Conservation (phyloP, 2,329 filamentous ascomycete species). For the Trichoderma citrinoviride region DNA sequence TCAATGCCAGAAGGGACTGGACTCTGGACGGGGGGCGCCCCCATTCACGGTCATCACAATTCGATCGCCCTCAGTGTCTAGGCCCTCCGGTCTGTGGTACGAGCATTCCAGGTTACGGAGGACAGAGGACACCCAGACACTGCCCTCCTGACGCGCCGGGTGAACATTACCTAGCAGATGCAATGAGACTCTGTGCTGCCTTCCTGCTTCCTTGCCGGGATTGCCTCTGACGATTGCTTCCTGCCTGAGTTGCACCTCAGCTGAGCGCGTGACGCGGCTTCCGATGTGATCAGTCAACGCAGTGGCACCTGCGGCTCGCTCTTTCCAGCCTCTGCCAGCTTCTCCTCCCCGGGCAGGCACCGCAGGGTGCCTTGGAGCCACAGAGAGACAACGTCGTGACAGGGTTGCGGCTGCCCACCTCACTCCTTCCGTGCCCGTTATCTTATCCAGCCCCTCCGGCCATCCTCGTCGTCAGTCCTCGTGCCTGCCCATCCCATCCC, state of each 20-base stretch:
- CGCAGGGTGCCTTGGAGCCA: background rate
- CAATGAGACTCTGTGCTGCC: constrained; percentile 10
- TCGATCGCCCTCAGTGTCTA: background rate
- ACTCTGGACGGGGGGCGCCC: too few species aligned
- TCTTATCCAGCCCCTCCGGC: background rate
- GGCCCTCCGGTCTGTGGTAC: background rate
- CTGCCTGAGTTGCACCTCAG: background rate
- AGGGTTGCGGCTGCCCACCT: background rate
- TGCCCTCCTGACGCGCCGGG: constrained; percentile 3
- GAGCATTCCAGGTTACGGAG: too few species aligned
- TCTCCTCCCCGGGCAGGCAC: background rate
- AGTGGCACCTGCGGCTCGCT: background rate
- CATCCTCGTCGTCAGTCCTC: background rate
- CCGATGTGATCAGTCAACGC: constrained; percentile 16
- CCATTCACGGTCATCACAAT: too few species aligned
- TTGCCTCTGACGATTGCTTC: constrained; percentile 9
- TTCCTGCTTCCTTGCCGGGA: background rate
- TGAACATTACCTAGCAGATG: background rate
- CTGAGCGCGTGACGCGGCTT: constrained; percentile 12
- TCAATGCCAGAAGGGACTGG: background rate
- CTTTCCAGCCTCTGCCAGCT: background rate
- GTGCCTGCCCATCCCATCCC: constrained; percentile 3
- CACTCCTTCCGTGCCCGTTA: background rate
- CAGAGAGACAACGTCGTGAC: background rate
- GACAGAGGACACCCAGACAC: too few species aligned